Evolutionary conservation across 805 yeast species (phyloP).

Genomic region (Lipomyces oligophaga): DNA sequence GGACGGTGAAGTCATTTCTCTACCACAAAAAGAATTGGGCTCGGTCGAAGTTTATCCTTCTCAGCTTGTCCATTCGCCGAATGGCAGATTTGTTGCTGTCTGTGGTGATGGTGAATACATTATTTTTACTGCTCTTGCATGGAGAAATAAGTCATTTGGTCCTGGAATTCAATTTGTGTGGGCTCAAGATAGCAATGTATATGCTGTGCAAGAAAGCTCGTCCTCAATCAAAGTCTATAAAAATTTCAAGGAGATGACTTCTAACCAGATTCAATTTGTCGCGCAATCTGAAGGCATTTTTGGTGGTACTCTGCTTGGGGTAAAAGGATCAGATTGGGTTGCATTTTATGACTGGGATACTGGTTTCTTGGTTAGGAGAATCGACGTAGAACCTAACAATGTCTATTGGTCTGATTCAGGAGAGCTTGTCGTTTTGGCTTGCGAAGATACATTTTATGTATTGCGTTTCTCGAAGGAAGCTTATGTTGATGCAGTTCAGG

Average conservation of each 20-base stretch:
- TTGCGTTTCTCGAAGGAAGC: slow-evolving; percentile 67
- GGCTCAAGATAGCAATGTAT: slow-evolving; percentile 87
- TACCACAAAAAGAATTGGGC: slow-evolving; percentile 89
- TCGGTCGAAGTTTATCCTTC: slow-evolving; percentile 89
- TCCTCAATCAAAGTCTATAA: slow-evolving; percentile 67
- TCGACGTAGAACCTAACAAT: slow-evolving; percentile 79
- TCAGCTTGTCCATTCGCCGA: slow-evolving; percentile 84
- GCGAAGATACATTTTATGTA: slow-evolving; percentile 71
- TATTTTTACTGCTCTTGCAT: slow-evolving; percentile 92
- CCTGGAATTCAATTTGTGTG: slow-evolving; percentile 87
- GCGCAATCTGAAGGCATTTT: slow-evolving; percentile 75
- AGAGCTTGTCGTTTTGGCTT: slow-evolving; percentile 72
- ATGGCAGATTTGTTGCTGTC: slow-evolving; percentile 94
- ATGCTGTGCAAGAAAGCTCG: slow-evolving; percentile 72
- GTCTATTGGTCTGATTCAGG: slow-evolving; percentile 92
- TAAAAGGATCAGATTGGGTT: slow-evolving; percentile 68
- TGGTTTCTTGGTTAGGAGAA: slow-evolving; percentile 77
- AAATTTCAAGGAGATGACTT: slow-evolving; percentile 76
- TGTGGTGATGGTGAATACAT: slow-evolving; percentile 98
- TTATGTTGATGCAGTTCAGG: slow-evolving; percentile 58
- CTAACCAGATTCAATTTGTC: slow-evolving; percentile 59
- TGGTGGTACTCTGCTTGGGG: slow-evolving; percentile 85
- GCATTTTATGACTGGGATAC: slow-evolving; percentile 93
- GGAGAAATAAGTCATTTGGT: slow-evolving; percentile 96
- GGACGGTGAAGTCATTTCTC: slow-evolving; percentile 75